Base-by-base conservation (phyloP, 1,139 yeast species). In the Zhuliangozyma parablackwelliae region DNA sequence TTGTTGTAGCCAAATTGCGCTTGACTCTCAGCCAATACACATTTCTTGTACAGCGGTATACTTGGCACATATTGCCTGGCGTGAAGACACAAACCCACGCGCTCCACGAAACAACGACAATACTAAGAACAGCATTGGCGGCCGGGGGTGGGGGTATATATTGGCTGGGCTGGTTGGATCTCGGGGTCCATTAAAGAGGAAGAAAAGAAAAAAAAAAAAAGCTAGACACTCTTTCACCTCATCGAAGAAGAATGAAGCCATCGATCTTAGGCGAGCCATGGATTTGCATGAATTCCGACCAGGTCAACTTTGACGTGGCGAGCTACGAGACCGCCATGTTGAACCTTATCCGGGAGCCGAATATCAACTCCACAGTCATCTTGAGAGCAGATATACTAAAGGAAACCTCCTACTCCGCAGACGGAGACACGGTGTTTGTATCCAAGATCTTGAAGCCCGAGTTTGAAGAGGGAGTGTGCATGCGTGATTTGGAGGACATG, bases 321-420 rank as follows among this genome's bases (percentile, higher is more conserved):
- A 85, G 88, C 61, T 89, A 82, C 53, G 80, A 79, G 41, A 62
- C 66, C 9, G 96, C 96, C 5, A 84, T 88, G 92, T 59, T 76
- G 32, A 86, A 89, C 57, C 69, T 90, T 44, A 83, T 90, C 38
- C 72, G 75, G 43, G 89, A 88, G 45, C 97, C 97, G 10, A 87
- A 90, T 56, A 84, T 90, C 59, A 90, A 90, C 59, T 90, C 97
- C 7, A 85, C 97, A 0, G 94, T 88, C 25, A 84, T 90, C 29
- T 67, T 90, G 65, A 67, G 97, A 50, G 95, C 97, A 0, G 97
- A 90, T 58, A 79, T 90, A 23, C 59, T 89, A 32, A 65, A 68
- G 32, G 90, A 84, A 47, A 67, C 64, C 39, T 57, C 55, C 2
- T 77, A 65, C 50, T 69, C 63, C 27, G 63, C 69, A 6, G 52